phyloP scores from a whole-genome alignment of 805 yeast genomes.

The Suhomyces emberorum region DNA sequence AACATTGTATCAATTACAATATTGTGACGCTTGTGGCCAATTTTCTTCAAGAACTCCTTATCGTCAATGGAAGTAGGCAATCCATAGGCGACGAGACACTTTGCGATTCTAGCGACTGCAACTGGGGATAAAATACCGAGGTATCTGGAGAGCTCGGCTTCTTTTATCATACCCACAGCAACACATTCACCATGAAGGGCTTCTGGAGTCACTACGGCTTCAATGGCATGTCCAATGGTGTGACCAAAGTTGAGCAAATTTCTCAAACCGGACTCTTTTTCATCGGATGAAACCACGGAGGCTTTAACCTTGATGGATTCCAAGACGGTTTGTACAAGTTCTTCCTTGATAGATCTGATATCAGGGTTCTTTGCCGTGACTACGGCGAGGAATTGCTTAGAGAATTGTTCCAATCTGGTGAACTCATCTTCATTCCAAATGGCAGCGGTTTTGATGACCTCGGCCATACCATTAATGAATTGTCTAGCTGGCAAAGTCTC shows the following conservation, averaged over 20 bases:
- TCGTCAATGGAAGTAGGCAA: slow-evolving; percentile 80
- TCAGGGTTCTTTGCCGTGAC: slow-evolving; percentile 48
- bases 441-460: slow-evolving; percentile 96
- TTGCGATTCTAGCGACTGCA: slow-evolving; percentile 85
- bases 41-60: slow-evolving; percentile 56
- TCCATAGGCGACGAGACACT: slow-evolving; percentile 80
- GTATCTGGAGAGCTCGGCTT: slow-evolving; percentile 93
- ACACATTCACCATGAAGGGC: slow-evolving; percentile 98
- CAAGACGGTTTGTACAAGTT: slow-evolving; percentile 71
- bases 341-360: slow-evolving; percentile 65
- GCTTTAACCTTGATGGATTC: slow-evolving; percentile 92
- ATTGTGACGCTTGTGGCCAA: slow-evolving; percentile 57
- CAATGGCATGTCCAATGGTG: slow-evolving; percentile 96
- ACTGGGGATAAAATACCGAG: slow-evolving; percentile 86
- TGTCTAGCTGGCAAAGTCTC: slow-evolving; percentile 89
- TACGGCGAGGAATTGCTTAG: slow-evolving; percentile 65
- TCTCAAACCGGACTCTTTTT: slow-evolving; percentile 91
- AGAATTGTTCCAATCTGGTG: slow-evolving; percentile 73
- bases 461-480: slow-evolving; percentile 97
- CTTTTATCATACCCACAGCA: slow-evolving; percentile 92
- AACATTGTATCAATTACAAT: slow-evolving; percentile 76
- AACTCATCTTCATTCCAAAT: slow-evolving; percentile 94
- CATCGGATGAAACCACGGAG: slow-evolving; percentile 88
- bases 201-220: slow-evolving; percentile 95
- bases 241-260: slow-evolving; percentile 94